A percentile compares a stretch with the other conserved stretches of the same genome.
Conservation (phyloP, 768 basidiomycete species). For the Podaxis mareebaensis region DNA sequence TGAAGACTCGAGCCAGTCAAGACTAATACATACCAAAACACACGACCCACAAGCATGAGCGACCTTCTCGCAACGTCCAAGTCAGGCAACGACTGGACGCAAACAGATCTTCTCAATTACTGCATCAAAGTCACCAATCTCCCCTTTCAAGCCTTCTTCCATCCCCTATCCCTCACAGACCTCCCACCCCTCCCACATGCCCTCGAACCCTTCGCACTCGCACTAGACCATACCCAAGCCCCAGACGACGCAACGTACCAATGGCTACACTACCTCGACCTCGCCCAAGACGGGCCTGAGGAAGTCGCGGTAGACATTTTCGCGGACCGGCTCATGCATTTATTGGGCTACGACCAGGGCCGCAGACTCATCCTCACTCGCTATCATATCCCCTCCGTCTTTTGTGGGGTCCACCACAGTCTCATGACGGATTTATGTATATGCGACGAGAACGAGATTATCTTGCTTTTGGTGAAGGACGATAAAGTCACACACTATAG, state of each 20-base stretch:
- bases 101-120: background rate
- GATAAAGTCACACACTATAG: background rate
- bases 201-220: background rate
- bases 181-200: conserved; percentile 3
- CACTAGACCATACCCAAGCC: background rate
- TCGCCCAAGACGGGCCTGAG: conserved; percentile 1
- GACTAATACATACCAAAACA: background rate
- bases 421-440: conserved; percentile 3
- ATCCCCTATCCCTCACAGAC: conserved; percentile 1
- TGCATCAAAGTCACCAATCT: background rate
- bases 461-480: conserved; percentile 2
- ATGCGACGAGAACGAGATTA: conserved; percentile 9
- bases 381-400: conserved; percentile 5
- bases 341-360: conserved; percentile 4
- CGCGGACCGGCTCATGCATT: conserved; percentile 2
- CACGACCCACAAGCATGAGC: background rate
- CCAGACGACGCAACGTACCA: conserved; percentile 1
- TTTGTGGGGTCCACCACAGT: conserved; percentile 4
- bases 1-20: background rate
- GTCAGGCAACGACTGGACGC: conserved; percentile 12
- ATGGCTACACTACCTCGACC: conserved; percentile 10
- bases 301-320: background rate
- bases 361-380: conserved; percentile 10
- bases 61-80: background rate
- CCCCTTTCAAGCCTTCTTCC: background rate